Percentiles rank a stretch among this genome's conserved stretches.
These are phyloP conservation scores for Fusarium incarnatum DNA, from an alignment of 2,329 filamentous ascomycete genomes.

Conservation along the genomic window DNA sequence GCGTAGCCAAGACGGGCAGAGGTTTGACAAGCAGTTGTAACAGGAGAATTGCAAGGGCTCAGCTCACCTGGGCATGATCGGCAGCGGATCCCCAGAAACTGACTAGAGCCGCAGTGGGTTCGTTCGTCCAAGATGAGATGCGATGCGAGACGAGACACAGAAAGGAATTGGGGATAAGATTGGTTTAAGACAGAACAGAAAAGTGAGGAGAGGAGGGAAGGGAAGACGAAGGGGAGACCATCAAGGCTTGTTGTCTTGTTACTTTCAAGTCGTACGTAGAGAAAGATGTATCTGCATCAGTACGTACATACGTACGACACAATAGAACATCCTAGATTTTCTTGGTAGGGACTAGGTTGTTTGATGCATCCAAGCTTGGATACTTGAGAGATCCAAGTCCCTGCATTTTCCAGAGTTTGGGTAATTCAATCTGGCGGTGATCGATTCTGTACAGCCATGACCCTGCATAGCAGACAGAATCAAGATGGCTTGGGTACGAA, in stretches of 20 bases:
- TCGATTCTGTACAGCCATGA: constrained; percentile 35
- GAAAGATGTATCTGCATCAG: not conserved
- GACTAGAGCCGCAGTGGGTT: constrained; percentile 32
- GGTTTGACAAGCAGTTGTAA: constrained; percentile 21
- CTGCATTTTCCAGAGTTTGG: constrained; percentile 34
- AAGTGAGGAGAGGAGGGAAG: not conserved
- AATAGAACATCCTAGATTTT: constrained; percentile 11
- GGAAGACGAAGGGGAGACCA: not conserved
- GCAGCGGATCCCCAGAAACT: constrained; percentile 35
- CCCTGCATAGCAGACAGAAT: constrained; percentile 24
- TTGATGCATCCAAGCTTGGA: constrained; percentile 36
- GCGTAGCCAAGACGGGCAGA: constrained; percentile 17
- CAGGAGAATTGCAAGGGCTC: constrained; percentile 35
- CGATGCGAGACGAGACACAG: constrained; percentile 1
- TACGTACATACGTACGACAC: not conserved
- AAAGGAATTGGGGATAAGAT: constrained; percentile 21
- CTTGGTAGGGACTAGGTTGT: constrained; percentile 16
- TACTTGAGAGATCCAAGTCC: constrained; percentile 30
- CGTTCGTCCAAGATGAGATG: constrained; percentile 4
- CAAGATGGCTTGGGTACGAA: constrained; percentile 7
- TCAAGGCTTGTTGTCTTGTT: not conserved
- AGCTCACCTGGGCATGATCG: constrained; percentile 45
- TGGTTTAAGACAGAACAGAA: constrained; percentile 12
- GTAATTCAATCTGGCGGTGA: constrained; percentile 38
- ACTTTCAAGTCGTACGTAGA: constrained; percentile 1